A percentile compares a stretch with the other conserved stretches of the same genome.
Evolutionary conservation across 352 stramenopile genomes (phyloP).

Genomic region (Pythium monospermum): DNA sequence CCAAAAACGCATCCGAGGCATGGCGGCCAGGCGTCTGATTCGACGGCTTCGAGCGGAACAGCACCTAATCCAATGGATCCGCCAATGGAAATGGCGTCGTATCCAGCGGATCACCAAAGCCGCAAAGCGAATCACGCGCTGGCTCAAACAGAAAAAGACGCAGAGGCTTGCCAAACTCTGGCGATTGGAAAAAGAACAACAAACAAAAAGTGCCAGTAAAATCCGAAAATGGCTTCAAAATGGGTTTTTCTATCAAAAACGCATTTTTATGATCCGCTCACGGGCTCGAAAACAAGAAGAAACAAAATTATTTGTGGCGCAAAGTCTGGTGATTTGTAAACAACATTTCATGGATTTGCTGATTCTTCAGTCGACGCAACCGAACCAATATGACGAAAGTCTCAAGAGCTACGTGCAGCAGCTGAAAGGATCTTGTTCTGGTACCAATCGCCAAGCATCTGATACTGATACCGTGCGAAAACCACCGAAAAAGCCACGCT

Average conservation of each 20-base stretch:
- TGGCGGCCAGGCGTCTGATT: conserved; percentile 18
- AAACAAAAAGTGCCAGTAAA: conserved; percentile 15
- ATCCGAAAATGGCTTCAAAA: conserved; percentile 29
- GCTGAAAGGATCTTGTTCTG: neutral
- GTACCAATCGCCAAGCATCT: neutral
- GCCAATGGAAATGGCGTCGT: conserved; percentile 33
- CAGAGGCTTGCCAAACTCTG: conserved; percentile 32
- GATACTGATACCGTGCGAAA: neutral
- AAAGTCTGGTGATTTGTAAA: conserved; percentile 33
- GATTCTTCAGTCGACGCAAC: conserved; percentile 27
- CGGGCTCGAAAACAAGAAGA: conserved; percentile 24
- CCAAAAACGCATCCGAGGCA: conserved; percentile 30
- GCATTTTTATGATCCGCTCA: conserved; percentile 16
- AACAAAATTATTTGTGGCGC: conserved; percentile 25
- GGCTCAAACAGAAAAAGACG: conserved; percentile 33
- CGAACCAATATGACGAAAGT: conserved; percentile 6
- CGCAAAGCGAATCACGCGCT: conserved; percentile 28
- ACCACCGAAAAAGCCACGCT: conserved; percentile 10
- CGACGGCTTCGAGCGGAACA: conserved; percentile 23
- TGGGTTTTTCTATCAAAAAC: conserved; percentile 21
- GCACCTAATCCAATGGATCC: conserved; percentile 24
- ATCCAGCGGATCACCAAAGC: conserved; percentile 17
- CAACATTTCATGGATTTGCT: conserved; percentile 40
- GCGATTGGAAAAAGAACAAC: conserved; percentile 26
- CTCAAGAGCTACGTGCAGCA: conserved; percentile 12